A percentile compares a stretch with the other conserved stretches of the same genome.
These are phyloP conservation scores for Aciculosporium take DNA, from an alignment of 2,329 filamentous ascomycete genomes.

Conservation along the genomic window DNA sequence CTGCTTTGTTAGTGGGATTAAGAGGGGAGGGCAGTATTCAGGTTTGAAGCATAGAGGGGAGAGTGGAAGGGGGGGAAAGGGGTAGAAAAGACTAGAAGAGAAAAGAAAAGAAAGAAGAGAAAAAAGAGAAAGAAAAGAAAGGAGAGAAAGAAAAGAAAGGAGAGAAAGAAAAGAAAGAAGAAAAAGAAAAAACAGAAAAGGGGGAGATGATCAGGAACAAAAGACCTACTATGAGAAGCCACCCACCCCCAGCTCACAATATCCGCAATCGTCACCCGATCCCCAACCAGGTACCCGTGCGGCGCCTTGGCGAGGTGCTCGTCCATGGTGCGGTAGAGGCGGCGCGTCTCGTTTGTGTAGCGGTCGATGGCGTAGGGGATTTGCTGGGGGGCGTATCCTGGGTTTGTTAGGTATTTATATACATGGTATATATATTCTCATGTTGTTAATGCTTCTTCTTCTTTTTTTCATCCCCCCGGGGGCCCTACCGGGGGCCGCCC, in stretches of 20 bases:
- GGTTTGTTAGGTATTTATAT: not conserved
- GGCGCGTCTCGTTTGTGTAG: conserved; percentile 71
- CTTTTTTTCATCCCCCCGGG: not conserved
- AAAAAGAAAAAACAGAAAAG: not conserved
- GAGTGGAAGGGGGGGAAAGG: too few species aligned
- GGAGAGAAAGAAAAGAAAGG: not conserved
- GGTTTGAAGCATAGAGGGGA: too few species aligned
- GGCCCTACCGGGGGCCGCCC: too few species aligned
- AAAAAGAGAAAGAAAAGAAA: not conserved
- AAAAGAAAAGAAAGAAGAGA: too few species aligned
- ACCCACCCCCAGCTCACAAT: conserved; percentile 75
- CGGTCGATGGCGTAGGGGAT: conserved; percentile 73
- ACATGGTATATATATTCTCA: too few species aligned
- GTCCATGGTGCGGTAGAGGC: conserved; percentile 67
- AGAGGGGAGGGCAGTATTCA: too few species aligned
- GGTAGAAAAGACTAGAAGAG: too few species aligned
- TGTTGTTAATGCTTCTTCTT: not conserved
- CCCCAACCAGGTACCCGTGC: conserved; percentile 49
- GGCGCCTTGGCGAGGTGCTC: conserved; percentile 46
- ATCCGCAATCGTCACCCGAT: conserved; percentile 61
- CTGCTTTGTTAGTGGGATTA: not conserved
- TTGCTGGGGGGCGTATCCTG: conserved; percentile 62
- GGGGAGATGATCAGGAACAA: not conserved
- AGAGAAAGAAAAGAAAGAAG: not conserved
- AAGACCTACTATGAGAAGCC: conserved; percentile 28